Conservation (phyloP, 2,329 filamentous ascomycete species). For the Epichloe sylvatica region DNA sequence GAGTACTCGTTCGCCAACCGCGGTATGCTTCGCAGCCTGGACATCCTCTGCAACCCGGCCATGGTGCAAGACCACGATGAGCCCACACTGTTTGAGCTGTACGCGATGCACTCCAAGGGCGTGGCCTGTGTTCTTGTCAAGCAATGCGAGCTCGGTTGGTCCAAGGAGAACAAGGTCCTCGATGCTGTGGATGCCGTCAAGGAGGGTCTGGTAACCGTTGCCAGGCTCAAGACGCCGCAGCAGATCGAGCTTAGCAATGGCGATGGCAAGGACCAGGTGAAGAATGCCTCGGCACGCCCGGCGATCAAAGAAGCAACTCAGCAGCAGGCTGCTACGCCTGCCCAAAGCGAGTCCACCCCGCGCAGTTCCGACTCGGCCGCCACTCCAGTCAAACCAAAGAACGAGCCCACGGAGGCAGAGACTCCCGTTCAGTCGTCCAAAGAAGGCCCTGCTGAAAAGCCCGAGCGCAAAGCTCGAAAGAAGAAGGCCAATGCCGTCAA, state of each 20-base stretch:
- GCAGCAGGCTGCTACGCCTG: slow-evolving; percentile 11
- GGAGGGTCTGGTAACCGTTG: slow-evolving; percentile 59
- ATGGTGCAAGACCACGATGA: slow-evolving; percentile 51
- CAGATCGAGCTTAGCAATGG: slow-evolving; percentile 20
- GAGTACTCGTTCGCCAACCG: slow-evolving; percentile 87
- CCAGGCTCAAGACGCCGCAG: slow-evolving; percentile 47
- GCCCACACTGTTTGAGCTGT: slow-evolving; percentile 77
- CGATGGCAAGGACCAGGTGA: slow-evolving; percentile 26
- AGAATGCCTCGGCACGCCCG: slow-evolving; percentile 20
- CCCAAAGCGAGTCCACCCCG: slow-evolving; percentile 15
- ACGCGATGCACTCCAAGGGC: slow-evolving; percentile 93
- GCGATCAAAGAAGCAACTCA: slow-evolving; percentile 16
- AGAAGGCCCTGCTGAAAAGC: slow-evolving; percentile 37
- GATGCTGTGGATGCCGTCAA: slow-evolving; percentile 62
- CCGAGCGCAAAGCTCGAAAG: slow-evolving; percentile 48
- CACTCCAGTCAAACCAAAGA: slow-evolving; percentile 26
- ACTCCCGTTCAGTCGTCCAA: slow-evolving; percentile 24
- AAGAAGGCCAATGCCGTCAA: slow-evolving; percentile 47
- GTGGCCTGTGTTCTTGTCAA: slow-evolving; percentile 82
- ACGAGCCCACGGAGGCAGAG: slow-evolving; percentile 36
- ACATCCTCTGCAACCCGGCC: slow-evolving; percentile 65
- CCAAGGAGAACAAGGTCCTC: slow-evolving; percentile 76
- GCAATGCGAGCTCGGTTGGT: slow-evolving; percentile 84
- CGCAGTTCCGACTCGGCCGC: slow-evolving; percentile 18
- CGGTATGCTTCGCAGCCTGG: slow-evolving; percentile 76